Evolutionary conservation across 495 filamentous ascomycete genomes (phyloP).

Genomic region (Xylaria telfairii): DNA sequence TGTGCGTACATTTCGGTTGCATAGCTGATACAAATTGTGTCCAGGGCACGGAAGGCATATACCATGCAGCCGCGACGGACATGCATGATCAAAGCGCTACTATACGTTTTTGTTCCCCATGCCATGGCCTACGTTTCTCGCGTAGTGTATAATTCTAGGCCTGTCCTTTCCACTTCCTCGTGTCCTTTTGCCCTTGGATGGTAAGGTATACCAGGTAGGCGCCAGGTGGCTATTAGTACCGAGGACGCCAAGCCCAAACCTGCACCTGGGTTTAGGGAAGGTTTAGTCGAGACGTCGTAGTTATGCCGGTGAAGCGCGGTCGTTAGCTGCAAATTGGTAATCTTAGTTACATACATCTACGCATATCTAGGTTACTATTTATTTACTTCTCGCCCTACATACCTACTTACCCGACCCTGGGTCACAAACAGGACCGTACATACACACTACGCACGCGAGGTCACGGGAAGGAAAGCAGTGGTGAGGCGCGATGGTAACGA

Average conservation of each 20-base stretch:
- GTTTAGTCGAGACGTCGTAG: not conserved
- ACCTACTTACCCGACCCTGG: not conserved
- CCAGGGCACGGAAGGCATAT: slow-evolving; percentile 10
- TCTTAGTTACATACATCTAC: not conserved
- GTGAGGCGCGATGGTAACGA: slow-evolving; percentile 1
- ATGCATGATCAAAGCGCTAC: slow-evolving; percentile 4
- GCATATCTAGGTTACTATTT: too few relatives aligned
- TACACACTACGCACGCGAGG: slow-evolving; percentile 2
- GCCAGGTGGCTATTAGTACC: not conserved
- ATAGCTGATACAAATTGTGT: slow-evolving; percentile 8
- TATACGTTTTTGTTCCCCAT: not conserved
- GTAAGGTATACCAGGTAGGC: not conserved
- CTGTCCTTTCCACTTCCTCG: not conserved
- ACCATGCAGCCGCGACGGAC: not conserved
- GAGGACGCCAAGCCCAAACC: not conserved
- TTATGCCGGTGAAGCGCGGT: not conserved
- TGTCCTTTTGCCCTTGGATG: not conserved
- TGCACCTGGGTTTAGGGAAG: not conserved
- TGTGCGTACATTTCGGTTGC: not conserved
- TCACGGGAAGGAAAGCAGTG: slow-evolving; percentile 5
- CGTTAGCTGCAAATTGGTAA: not conserved
- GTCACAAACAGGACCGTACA: not conserved
- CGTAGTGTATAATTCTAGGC: not conserved
- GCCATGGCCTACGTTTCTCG: too few relatives aligned
- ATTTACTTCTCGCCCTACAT: too few relatives aligned